Percentiles rank a stretch among this genome's conserved stretches.
Conservation (phyloP, 208 protist species). For the Wallacemonas sp. region DNA sequence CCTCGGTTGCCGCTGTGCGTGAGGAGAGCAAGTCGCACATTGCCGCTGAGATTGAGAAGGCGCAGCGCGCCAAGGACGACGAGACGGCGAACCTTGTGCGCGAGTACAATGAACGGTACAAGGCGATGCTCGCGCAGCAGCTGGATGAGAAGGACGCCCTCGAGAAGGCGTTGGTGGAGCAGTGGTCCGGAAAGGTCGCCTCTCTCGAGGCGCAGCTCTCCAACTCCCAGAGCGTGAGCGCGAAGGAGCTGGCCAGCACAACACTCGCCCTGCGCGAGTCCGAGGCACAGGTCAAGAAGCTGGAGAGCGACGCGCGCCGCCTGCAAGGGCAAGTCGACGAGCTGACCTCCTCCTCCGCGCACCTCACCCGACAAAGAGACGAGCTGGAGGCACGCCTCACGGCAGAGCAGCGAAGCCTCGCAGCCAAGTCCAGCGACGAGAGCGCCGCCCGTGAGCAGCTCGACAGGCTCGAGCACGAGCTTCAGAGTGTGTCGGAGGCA, state of each 20-base stretch:
- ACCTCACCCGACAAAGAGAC: neutral
- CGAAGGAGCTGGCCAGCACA: constrained; percentile 25
- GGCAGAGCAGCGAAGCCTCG: constrained; percentile 4
- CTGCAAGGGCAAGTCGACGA: constrained; percentile 12
- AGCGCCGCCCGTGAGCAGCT: neutral
- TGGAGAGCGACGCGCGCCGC: constrained; percentile 16
- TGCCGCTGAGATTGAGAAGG: constrained; percentile 36
- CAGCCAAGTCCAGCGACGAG: constrained; percentile 6
- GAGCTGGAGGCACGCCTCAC: neutral
- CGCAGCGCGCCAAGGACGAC: constrained; percentile 52
- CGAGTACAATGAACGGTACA: constrained; percentile 94
- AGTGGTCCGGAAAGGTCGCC: constrained; percentile 45
- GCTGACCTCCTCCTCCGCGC: constrained; percentile 4
- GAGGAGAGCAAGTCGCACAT: constrained; percentile 29
- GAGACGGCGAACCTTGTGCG: constrained; percentile 78
- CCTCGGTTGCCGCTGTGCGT: constrained; percentile 33
- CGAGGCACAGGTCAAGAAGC: constrained; percentile 21
- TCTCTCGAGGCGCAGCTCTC: constrained; percentile 34
- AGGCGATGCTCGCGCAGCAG: constrained; percentile 91
- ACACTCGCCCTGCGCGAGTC: constrained; percentile 24
- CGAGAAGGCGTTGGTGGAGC: constrained; percentile 45
- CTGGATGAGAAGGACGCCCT: constrained; percentile 80
- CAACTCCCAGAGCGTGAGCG: constrained; percentile 20
- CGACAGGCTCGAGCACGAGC: neutral
- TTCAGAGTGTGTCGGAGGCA: neutral